Conservation (phyloP, 2,329 filamentous ascomycete species). For the Sclerotinia minor region DNA sequence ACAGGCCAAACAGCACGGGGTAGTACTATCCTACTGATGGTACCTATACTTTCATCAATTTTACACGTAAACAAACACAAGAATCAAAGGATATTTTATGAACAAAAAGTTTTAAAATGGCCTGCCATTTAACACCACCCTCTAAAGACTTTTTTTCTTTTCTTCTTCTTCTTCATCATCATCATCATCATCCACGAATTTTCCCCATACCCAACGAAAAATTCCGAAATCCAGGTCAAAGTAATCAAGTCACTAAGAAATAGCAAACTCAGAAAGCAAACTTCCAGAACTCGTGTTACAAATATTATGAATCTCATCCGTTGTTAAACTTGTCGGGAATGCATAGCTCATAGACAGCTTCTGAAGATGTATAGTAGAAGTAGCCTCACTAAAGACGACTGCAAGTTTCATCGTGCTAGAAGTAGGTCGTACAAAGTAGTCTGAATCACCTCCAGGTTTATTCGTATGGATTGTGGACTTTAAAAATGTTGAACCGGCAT, state of each 20-base stretch:
- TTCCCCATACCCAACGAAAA: neutral
- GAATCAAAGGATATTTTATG: constrained; percentile 3
- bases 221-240: neutral
- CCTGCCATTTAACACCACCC: neutral
- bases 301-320: constrained; percentile 17
- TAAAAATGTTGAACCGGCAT: constrained; percentile 61
- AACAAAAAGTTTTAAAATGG: constrained; percentile 9
- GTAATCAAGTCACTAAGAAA: constrained; percentile 4
- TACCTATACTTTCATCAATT: neutral
- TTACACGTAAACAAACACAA: constrained; percentile 8
- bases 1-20: neutral
- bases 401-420: constrained; percentile 62
- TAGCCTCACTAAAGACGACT: constrained; percentile 57
- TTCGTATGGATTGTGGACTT: constrained; percentile 71
- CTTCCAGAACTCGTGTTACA: neutral
- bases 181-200: neutral
- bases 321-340: constrained; percentile 14
- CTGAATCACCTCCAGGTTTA: constrained; percentile 62
- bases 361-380: constrained; percentile 56
- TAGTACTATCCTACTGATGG: constrained; percentile 11
- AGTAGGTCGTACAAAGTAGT: constrained; percentile 70
- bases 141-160: constrained; percentile 7
- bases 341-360: constrained; percentile 30
- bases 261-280: constrained; percentile 3
- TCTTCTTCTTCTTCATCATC: too few relatives aligned